Conservation (phyloP, 148 eudicot species). For the Camellia granthamiana region DNA sequence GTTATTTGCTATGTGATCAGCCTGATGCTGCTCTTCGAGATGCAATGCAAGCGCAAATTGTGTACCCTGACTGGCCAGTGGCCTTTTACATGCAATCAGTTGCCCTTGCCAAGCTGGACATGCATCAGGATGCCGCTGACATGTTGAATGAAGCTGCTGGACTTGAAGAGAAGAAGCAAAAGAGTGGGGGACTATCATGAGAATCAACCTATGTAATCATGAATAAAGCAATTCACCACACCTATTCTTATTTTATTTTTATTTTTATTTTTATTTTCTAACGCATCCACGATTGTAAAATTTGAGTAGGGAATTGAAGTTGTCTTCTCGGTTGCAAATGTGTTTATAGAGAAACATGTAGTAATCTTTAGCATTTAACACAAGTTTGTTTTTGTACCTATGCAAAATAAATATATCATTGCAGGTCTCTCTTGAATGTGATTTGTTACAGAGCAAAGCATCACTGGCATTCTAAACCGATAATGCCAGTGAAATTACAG, state of each 20-base stretch:
- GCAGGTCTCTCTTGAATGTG: no score
- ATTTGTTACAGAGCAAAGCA: no score
- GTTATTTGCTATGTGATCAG: slow-evolving; percentile 67
- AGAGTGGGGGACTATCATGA: slow-evolving; percentile 43
- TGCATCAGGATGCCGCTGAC: slow-evolving; percentile 76
- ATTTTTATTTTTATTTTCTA: background rate
- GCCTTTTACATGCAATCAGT: slow-evolving; percentile 87
- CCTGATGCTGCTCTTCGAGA: slow-evolving; percentile 44
- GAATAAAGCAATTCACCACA: background rate
- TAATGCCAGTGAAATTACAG: no score
- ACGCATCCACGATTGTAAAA: background rate
- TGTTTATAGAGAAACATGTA: background rate
- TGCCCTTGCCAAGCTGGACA: slow-evolving; percentile 76
- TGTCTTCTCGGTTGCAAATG: slow-evolving; percentile 9
- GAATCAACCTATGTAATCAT: background rate
- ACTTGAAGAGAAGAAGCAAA: slow-evolving; percentile 71
- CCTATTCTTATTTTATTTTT: background rate
- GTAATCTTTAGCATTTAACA: background rate
- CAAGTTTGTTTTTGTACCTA: background rate
- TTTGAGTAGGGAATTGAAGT: slow-evolving; percentile 7
- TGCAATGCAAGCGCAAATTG: slow-evolving; percentile 87
- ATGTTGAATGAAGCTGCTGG: slow-evolving; percentile 73
- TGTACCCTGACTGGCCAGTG: slow-evolving; percentile 76
- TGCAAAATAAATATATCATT: no score
- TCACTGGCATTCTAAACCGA: no score